Percentiles rank a stretch among this genome's conserved stretches.
phyloP scores from a whole-genome alignment of 2,329 filamentous ascomycete genomes.

The Curvularia lunata region DNA sequence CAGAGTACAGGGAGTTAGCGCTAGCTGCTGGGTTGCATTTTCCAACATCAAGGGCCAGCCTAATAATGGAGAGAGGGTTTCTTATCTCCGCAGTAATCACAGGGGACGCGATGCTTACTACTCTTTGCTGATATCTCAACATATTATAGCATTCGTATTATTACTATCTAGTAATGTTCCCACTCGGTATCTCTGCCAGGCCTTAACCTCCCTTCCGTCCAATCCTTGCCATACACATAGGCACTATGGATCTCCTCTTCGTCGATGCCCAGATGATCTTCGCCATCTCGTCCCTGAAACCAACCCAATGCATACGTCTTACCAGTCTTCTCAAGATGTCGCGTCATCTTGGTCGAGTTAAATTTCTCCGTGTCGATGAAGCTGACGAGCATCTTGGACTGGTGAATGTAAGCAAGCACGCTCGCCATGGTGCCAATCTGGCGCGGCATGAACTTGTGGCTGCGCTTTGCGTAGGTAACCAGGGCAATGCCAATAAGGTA shows the following conservation, averaged over 20 bases:
- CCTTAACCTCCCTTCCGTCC: constrained; percentile 42
- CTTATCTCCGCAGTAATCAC: neutral
- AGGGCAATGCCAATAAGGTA: constrained; percentile 67
- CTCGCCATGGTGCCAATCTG: constrained; percentile 80
- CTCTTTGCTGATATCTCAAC: neutral
- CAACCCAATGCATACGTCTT: constrained; percentile 78
- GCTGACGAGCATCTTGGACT: constrained; percentile 78
- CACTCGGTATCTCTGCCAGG: constrained; percentile 39
- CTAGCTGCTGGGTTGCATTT: constrained; percentile 2
- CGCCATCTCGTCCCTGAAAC: constrained; percentile 75
- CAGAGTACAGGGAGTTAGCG: constrained; percentile 11
- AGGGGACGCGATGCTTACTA: neutral
- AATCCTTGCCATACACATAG: constrained; percentile 68
- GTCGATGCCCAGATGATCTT: constrained; percentile 78
- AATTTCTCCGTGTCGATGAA: constrained; percentile 74
- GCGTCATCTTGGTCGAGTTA: constrained; percentile 66
- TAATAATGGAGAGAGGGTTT: neutral
- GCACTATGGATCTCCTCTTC: constrained; percentile 71
- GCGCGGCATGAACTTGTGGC: constrained; percentile 74
- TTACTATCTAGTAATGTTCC: constrained; percentile 27
- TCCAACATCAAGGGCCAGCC: constrained; percentile 1
- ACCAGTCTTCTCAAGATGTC: constrained; percentile 63
- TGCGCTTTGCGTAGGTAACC: constrained; percentile 66
- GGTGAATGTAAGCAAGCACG: constrained; percentile 78
- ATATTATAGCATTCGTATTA: neutral